Evolutionary conservation across 2,329 filamentous ascomycete genomes (phyloP).

Genomic region (Pyrenophora tritici-repentis): DNA sequence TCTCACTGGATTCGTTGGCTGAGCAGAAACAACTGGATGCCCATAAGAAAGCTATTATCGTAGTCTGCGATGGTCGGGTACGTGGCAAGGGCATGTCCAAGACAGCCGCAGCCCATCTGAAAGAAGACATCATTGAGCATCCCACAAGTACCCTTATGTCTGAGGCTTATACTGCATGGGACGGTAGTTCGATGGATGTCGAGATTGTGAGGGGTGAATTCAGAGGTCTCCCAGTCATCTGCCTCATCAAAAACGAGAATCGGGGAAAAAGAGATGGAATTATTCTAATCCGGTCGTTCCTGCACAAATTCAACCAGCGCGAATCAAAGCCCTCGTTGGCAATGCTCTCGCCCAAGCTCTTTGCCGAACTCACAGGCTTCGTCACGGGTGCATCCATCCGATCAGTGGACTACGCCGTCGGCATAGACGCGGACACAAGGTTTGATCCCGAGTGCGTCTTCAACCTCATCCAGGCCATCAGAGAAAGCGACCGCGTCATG

Average conservation of each 20-base stretch:
- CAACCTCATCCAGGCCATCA: constrained; percentile 5
- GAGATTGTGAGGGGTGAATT: constrained; percentile 9
- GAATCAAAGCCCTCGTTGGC: neutral
- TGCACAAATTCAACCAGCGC: constrained; percentile 9
- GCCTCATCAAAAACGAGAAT: constrained; percentile 9
- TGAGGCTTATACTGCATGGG: constrained; percentile 2
- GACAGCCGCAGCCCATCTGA: constrained; percentile 6
- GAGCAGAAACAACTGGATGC: constrained; percentile 4
- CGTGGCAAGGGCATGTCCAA: constrained; percentile 8
- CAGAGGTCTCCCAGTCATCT: constrained; percentile 5
- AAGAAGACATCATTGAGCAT: constrained; percentile 7
- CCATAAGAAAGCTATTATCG: constrained; percentile 7
- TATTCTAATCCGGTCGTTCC: constrained; percentile 4
- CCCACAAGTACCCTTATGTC: neutral
- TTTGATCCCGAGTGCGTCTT: constrained; percentile 5
- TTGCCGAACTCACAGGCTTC: constrained; percentile 2
- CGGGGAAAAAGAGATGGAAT: constrained; percentile 11
- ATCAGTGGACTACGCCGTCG: constrained; percentile 1
- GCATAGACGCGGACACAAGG: constrained; percentile 8
- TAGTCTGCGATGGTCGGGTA: constrained; percentile 9
- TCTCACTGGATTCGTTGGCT: constrained; percentile 3
- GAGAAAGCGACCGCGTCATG: constrained; percentile 5
- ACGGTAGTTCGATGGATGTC: constrained; percentile 2
- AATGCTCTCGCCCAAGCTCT: constrained; percentile 3
- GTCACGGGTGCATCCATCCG: neutral